Conservation (phyloP, 2,329 filamentous ascomycete genomes). For the Colletotrichum spaethianum region DNA sequence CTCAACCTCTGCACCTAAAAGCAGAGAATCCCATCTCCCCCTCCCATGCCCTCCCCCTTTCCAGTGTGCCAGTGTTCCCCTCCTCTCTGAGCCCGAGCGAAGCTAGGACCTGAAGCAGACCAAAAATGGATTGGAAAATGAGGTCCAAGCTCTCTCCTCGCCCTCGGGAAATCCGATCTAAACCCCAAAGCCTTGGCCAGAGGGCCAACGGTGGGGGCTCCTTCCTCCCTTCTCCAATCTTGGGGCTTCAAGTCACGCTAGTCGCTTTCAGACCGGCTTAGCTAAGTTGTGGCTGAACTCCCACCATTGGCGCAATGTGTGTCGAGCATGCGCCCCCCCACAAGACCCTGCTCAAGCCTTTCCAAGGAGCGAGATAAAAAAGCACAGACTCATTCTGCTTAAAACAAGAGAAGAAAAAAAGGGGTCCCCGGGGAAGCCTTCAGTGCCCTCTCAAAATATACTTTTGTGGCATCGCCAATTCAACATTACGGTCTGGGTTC, state of each 20-base stretch:
- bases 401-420: slow-evolving; percentile 17
- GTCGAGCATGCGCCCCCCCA: not conserved
- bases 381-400: slow-evolving; percentile 27
- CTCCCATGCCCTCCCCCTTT: too few relatives aligned
- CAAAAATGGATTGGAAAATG: slow-evolving; percentile 6
- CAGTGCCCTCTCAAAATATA: slow-evolving; percentile 21
- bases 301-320: slow-evolving; percentile 11
- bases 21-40: slow-evolving; percentile 20
- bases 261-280: not conserved
- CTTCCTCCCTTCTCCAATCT: not conserved
- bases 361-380: not conserved
- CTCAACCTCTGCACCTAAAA: not conserved
- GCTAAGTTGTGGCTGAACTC: slow-evolving; percentile 21
- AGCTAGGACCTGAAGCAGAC: slow-evolving; percentile 24
- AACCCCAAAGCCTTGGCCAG: not conserved
- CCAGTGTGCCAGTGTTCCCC: not conserved
- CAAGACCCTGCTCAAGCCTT: slow-evolving; percentile 22
- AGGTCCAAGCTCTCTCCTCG: slow-evolving; percentile 28
- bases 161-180: slow-evolving; percentile 18
- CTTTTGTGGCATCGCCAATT: slow-evolving; percentile 37
- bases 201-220: slow-evolving; percentile 15
- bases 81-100: slow-evolving; percentile 3
- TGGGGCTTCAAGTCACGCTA: slow-evolving; percentile 1
- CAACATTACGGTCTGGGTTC: slow-evolving; percentile 32
- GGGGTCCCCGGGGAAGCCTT: slow-evolving; percentile 31